These are phyloP conservation scores for Penicillium sp. DNA, from an alignment of 2,329 filamentous ascomycete species.

Conservation along the genomic window DNA sequence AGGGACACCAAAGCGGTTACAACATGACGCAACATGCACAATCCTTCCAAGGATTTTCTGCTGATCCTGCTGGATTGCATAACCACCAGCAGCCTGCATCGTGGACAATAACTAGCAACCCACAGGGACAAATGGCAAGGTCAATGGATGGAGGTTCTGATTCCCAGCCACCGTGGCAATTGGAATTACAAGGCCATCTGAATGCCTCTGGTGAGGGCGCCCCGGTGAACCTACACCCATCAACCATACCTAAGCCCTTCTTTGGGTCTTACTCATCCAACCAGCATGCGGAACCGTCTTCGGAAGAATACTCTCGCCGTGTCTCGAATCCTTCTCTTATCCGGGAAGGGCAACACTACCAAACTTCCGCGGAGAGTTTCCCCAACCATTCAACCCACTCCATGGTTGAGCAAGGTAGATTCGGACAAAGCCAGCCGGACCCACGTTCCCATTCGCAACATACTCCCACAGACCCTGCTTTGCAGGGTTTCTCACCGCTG, in stretches of 20 bases:
- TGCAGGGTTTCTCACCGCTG: conserved; percentile 11
- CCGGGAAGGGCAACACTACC: neutral
- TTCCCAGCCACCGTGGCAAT: conserved; percentile 18
- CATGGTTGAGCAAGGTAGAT: neutral
- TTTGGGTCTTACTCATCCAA: conserved; percentile 5
- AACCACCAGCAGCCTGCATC: neutral
- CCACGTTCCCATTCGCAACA: conserved; percentile 15
- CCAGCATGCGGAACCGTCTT: neutral
- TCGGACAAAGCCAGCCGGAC: neutral
- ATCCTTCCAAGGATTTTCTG: neutral
- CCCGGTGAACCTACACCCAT: neutral
- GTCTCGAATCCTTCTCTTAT: conserved; percentile 1
- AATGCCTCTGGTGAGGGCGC: neutral
- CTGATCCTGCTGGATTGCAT: conserved; percentile 2
- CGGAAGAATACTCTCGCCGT: neutral
- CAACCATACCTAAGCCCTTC: conserved; percentile 7
- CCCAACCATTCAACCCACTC: neutral
- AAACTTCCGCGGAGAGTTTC: neutral
- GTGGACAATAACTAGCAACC: neutral
- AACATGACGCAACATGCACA: conserved; percentile 2
- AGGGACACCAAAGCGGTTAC: conserved; percentile 2
- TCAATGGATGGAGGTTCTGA: neutral
- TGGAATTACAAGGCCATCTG: neutral
- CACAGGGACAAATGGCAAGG: neutral
- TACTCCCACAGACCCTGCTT: neutral